Percentiles rank a stretch among this genome's conserved stretches.
Evolutionary conservation across 352 stramenopile species (phyloP).

Genomic region (Globisporangium acanthophoron): DNA sequence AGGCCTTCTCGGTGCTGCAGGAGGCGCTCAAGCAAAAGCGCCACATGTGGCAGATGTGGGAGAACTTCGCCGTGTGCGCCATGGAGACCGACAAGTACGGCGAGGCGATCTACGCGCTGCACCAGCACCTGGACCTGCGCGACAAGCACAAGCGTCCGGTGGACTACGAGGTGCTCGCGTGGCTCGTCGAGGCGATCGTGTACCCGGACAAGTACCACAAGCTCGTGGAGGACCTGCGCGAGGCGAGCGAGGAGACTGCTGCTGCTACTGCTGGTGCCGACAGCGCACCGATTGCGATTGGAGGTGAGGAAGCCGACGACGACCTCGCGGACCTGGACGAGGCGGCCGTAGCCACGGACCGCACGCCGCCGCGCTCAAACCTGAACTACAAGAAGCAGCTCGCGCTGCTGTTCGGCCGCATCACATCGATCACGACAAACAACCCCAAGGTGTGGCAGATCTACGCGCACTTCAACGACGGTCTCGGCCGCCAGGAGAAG

Average conservation of each 20-base stretch:
- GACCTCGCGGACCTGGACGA: slow-evolving; percentile 53
- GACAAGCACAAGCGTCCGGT: slow-evolving; percentile 74
- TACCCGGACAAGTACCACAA: slow-evolving; percentile 47
- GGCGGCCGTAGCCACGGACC: slow-evolving; percentile 29
- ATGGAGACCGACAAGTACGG: slow-evolving; percentile 72
- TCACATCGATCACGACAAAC: slow-evolving; percentile 75
- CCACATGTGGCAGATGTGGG: slow-evolving; percentile 91
- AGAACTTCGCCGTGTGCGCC: slow-evolving; percentile 84
- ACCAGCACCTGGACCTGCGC: slow-evolving; percentile 77
- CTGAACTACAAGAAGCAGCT: slow-evolving; percentile 28
- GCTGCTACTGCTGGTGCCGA: slow-evolving; percentile 18
- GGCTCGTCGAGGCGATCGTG: slow-evolving; percentile 77
- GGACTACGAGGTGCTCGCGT: slow-evolving; percentile 73
- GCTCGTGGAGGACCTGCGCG: slow-evolving; percentile 20
- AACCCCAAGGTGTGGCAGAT: slow-evolving; percentile 80
- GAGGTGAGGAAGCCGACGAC: slow-evolving; percentile 22
- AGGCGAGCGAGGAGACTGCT: slow-evolving; percentile 17
- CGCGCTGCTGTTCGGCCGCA: slow-evolving; percentile 67
- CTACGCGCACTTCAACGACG: slow-evolving; percentile 80
- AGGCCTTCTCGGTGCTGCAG: slow-evolving; percentile 79
- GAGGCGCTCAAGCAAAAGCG: slow-evolving; percentile 89
- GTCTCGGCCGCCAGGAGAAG: slow-evolving; percentile 51
- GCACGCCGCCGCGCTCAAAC: slow-evolving; percentile 11
- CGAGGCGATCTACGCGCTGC: slow-evolving; percentile 79
- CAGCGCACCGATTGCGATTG: slow-evolving; percentile 13